Percentiles rank a stretch among this genome's conserved stretches.
Conservation (phyloP, 2,329 filamentous ascomycete genomes). For the Dactylellina cionopaga region DNA sequence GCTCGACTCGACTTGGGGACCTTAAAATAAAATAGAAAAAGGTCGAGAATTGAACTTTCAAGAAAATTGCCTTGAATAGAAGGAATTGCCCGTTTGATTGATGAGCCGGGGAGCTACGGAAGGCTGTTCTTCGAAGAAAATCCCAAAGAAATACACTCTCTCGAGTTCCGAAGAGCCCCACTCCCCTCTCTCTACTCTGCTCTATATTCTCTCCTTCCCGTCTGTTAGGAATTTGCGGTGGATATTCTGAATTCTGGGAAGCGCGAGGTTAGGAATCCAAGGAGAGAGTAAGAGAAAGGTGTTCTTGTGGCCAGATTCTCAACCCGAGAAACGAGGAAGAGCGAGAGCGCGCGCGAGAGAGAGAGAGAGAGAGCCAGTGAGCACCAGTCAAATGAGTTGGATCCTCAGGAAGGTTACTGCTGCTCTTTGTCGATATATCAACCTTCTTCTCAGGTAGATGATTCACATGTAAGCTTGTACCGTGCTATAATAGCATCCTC, state of each 20-base stretch:
- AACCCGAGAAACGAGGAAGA: background rate
- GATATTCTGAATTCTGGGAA: background rate
- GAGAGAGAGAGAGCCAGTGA: too few relatives aligned
- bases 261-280: background rate
- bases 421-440: background rate
- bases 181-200: too few relatives aligned
- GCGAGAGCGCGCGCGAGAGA: too few relatives aligned
- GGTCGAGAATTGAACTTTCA: conserved; percentile 15
- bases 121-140: conserved; percentile 15
- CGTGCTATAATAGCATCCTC: too few relatives aligned
- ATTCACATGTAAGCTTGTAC: too few relatives aligned
- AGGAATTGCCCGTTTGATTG: conserved; percentile 38
- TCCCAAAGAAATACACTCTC: background rate
- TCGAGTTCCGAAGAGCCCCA: background rate
- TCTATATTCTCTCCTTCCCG: too few relatives aligned
- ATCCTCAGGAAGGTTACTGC: background rate
- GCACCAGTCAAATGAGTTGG: conserved; percentile 13
- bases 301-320: conserved; percentile 30
- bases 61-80: conserved; percentile 43
- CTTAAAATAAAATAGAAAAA: background rate
- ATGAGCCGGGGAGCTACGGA: conserved; percentile 49
- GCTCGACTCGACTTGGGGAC: too few relatives aligned
- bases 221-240: background rate
- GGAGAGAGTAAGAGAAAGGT: background rate
- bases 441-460: too few relatives aligned